phyloP scores from a whole-genome alignment of 1,284 basidiomycete species.

The Trichosporon coremiiforme region DNA sequence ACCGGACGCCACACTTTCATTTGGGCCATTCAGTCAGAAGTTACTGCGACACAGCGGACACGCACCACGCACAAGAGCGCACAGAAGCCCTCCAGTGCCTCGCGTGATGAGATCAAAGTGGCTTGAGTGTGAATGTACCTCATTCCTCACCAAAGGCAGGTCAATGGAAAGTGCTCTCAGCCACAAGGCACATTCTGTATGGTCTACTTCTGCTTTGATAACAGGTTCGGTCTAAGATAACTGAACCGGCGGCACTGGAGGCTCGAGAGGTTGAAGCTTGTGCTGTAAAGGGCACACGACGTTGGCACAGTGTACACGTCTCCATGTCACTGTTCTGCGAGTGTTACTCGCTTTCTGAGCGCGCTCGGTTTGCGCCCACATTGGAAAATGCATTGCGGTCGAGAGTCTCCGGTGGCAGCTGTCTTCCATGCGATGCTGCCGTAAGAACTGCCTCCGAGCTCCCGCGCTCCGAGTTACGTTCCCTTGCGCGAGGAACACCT shows the following conservation, averaged over 20 bases:
- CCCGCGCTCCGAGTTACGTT: constrained; percentile 2
- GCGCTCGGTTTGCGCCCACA: background rate
- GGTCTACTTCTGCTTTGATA: background rate
- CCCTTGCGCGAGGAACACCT: background rate
- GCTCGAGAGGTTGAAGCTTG: background rate
- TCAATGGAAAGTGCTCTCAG: background rate
- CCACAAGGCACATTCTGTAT: background rate
- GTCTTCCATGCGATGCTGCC: background rate
- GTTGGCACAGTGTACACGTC: background rate
- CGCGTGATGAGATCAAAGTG: background rate
- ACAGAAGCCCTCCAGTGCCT: background rate
- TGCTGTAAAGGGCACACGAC: background rate
- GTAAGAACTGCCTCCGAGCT: constrained; percentile 5
- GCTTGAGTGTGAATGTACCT: background rate
- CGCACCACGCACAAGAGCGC: background rate
- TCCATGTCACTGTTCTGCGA: background rate
- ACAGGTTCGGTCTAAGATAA: background rate
- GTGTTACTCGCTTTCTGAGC: background rate
- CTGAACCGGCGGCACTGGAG: background rate
- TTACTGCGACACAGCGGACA: background rate
- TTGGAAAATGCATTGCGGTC: background rate
- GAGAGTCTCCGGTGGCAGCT: background rate
- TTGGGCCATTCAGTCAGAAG: background rate
- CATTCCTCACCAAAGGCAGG: constrained; percentile 8
- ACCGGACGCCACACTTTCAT: background rate